phyloP scores from a whole-genome alignment of 140 eudicot species.

The Flaveria floridana region DNA sequence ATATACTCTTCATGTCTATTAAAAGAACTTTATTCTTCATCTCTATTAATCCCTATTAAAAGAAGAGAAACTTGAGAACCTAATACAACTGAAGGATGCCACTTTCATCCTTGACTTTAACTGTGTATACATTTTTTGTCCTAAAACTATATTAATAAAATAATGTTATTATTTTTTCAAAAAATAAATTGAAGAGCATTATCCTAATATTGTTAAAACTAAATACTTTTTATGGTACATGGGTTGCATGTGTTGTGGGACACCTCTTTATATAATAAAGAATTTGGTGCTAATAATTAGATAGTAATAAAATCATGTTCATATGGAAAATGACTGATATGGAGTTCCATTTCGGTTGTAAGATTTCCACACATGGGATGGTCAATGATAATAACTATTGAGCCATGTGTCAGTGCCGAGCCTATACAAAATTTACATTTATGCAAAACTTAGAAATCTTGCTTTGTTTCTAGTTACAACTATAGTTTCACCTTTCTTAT shows the following conservation, averaged over 20 bases:
- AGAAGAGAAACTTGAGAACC: background rate
- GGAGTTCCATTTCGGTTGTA: constrained; percentile 17
- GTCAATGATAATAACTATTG: background rate
- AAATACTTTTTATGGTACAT: background rate
- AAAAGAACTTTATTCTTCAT: background rate
- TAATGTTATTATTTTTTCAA: too few species aligned
- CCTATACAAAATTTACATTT: background rate
- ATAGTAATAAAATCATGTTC: constrained; percentile 28
- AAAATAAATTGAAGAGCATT: background rate
- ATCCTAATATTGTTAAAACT: too few species aligned
- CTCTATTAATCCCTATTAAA: background rate
- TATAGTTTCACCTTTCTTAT: too few species aligned
- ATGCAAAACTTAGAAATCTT: too few species aligned
- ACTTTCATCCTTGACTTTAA: background rate
- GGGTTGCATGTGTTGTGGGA: background rate
- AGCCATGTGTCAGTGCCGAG: background rate
- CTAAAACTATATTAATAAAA: too few species aligned
- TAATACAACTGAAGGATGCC: background rate
- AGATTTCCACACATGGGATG: constrained; percentile 34
- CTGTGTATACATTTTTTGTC: too few species aligned
- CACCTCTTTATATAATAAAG: background rate
- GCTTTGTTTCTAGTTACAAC: too few species aligned
- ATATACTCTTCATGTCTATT: too few species aligned
- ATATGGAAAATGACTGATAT: constrained; percentile 21
- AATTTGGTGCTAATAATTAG: constrained; percentile 20